Conservation (phyloP, 768 basidiomycete species). For the Amanita phalloides region DNA sequence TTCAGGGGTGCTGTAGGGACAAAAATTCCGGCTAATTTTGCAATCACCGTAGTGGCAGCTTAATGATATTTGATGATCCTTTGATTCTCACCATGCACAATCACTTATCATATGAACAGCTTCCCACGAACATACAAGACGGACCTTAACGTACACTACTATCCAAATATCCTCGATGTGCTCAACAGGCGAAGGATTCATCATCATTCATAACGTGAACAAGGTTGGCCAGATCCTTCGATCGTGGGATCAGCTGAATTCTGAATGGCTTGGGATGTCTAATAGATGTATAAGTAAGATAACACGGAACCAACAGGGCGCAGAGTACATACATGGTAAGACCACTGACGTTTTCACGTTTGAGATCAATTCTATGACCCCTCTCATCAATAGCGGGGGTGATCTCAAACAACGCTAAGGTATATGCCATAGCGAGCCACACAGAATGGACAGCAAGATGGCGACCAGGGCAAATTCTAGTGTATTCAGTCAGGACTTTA, state of each 20-base stretch:
- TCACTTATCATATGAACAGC: neutral
- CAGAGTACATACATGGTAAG: conserved; percentile 1
- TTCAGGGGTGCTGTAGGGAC: too few species aligned
- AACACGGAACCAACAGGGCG: neutral
- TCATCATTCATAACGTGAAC: conserved; percentile 2
- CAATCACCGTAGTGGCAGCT: too few species aligned
- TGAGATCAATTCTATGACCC: conserved; percentile 14
- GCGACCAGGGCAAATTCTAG: conserved; percentile 14
- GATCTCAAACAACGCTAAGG: conserved; percentile 14
- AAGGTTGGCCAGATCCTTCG: neutral
- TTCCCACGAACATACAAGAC: neutral
- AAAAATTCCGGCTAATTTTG: too few species aligned
- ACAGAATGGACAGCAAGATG: conserved; percentile 16
- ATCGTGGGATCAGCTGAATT: neutral
- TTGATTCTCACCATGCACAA: neutral
- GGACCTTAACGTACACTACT: neutral
- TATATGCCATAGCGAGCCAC: conserved; percentile 14
- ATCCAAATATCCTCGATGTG: neutral
- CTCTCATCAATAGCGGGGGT: conserved; percentile 10
- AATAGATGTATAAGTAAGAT: neutral
- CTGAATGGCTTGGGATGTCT: conserved; percentile 6
- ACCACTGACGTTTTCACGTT: conserved; percentile 6
- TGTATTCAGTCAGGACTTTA: neutral
- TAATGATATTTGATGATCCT: too few species aligned
- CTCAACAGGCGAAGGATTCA: neutral